A percentile compares a stretch with the other conserved stretches of the same genome.
Conservation (phyloP, 108 stramenopile species). For the Skeletonema costatum region DNA sequence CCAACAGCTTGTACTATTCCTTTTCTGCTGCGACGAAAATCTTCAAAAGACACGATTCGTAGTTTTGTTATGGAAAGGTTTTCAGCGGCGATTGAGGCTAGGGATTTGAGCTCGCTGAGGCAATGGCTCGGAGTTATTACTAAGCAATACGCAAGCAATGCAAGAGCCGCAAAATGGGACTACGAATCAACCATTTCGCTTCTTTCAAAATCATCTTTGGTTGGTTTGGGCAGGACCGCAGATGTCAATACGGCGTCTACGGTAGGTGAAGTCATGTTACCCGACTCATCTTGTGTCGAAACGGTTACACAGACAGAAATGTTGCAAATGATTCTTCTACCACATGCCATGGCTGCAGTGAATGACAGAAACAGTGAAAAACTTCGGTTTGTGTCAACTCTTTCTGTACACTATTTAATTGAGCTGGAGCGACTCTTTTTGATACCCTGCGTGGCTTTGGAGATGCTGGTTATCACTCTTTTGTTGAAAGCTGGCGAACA, state of each 20-base stretch:
- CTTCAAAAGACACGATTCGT: constrained; percentile 8
- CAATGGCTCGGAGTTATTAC: constrained; percentile 30
- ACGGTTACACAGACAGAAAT: constrained; percentile 36
- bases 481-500: constrained; percentile 9
- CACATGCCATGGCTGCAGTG: constrained; percentile 25
- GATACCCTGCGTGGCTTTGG: constrained; percentile 29
- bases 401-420: constrained; percentile 24
- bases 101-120: constrained; percentile 5
- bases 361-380: constrained; percentile 9
- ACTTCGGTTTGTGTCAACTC: constrained; percentile 19
- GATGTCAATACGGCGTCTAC: neutral
- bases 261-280: neutral
- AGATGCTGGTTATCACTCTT: constrained; percentile 31
- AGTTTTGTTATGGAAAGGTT: constrained; percentile 22
- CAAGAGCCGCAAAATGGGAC: constrained; percentile 16
- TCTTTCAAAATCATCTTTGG: constrained; percentile 13
- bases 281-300: constrained; percentile 7
- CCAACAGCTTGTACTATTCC: constrained; percentile 23
- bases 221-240: neutral
- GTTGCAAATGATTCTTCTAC: constrained; percentile 24
- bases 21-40: constrained; percentile 26
- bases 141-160: constrained; percentile 24
- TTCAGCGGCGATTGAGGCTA: constrained; percentile 10
- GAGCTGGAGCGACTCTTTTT: constrained; percentile 23
- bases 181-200: constrained; percentile 21